phyloP scores from a whole-genome alignment of 1,139 yeast species.

The Magnusiomyces tetraspermus region DNA sequence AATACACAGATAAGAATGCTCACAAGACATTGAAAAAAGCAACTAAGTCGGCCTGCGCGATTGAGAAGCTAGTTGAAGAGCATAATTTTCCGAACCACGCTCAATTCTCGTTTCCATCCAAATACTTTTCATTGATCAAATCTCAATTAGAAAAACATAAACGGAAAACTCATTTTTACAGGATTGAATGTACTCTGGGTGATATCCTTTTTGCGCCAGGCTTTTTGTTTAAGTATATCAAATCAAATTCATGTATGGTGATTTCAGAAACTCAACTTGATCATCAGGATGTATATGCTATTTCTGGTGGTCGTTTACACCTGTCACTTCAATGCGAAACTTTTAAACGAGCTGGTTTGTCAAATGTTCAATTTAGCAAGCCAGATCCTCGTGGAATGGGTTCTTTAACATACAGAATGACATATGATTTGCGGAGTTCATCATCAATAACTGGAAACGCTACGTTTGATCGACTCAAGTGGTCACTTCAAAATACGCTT shows the following conservation, averaged over 20 bases:
- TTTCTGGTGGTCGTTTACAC: constrained; percentile 26
- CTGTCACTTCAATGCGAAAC: constrained; percentile 29
- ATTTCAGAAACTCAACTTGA: constrained; percentile 24
- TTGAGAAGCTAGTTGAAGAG: constrained; percentile 11
- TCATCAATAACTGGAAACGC: constrained; percentile 17
- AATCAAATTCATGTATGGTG: constrained; percentile 10
- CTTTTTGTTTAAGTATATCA: constrained; percentile 6
- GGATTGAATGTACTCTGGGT: constrained; percentile 1
- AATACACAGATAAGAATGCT: too few species aligned
- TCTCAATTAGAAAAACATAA: background rate
- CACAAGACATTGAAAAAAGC: constrained; percentile 1
- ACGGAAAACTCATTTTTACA: constrained; percentile 8
- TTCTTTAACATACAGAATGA: constrained; percentile 5
- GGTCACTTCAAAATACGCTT: constrained; percentile 28
- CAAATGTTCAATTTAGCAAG: constrained; percentile 6
- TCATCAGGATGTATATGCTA: constrained; percentile 30
- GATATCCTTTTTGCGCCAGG: constrained; percentile 6
- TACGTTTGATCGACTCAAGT: constrained; percentile 30
- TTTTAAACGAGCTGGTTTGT: constrained; percentile 31
- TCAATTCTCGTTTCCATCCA: constrained; percentile 7
- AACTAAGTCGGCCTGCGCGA: background rate
- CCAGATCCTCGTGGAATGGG: constrained; percentile 5
- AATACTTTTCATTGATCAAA: background rate
- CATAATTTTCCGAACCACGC: constrained; percentile 17
- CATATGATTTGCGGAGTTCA: constrained; percentile 18